These are phyloP conservation scores for Penicillium verhagenii DNA, from an alignment of 495 filamentous ascomycete species.

Conservation along the genomic window DNA sequence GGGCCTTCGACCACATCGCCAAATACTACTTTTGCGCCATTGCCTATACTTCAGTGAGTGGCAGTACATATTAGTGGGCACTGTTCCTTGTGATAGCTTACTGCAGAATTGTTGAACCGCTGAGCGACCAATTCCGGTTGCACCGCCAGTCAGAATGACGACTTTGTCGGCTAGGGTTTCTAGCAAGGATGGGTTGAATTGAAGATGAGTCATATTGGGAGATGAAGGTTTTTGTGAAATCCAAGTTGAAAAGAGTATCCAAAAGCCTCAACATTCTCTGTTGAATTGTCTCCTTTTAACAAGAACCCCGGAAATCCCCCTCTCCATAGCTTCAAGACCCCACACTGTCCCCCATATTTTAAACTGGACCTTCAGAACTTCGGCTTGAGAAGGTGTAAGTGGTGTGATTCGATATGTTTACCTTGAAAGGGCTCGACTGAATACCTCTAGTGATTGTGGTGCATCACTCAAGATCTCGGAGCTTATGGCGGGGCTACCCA, in stretches of 20 bases:
- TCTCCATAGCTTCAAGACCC: background rate
- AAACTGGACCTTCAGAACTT: background rate
- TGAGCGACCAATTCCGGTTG: constrained; percentile 36
- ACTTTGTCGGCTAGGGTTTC: constrained; percentile 29
- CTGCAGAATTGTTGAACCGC: constrained; percentile 31
- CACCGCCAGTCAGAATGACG: constrained; percentile 36
- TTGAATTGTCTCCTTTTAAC: background rate
- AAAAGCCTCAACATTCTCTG: background rate
- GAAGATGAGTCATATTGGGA: constrained; percentile 13
- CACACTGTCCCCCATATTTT: background rate
- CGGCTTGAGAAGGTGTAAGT: background rate
- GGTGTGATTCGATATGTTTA: too few relatives aligned
- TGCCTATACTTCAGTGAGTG: constrained; percentile 9
- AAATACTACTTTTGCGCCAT: constrained; percentile 35
- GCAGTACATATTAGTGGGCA: background rate
- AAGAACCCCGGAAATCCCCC: background rate
- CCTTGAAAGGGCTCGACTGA: too few relatives aligned
- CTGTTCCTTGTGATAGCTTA: constrained; percentile 1
- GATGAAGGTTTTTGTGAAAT: background rate
- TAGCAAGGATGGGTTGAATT: constrained; percentile 11
- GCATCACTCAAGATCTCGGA: background rate
- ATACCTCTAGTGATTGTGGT: too few relatives aligned
- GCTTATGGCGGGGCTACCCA: background rate
- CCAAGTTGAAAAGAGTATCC: background rate
- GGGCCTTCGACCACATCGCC: constrained; percentile 32